Conservation (phyloP, 2,329 filamentous ascomycete genomes). For the Colletotrichum lindemuthianum region DNA sequence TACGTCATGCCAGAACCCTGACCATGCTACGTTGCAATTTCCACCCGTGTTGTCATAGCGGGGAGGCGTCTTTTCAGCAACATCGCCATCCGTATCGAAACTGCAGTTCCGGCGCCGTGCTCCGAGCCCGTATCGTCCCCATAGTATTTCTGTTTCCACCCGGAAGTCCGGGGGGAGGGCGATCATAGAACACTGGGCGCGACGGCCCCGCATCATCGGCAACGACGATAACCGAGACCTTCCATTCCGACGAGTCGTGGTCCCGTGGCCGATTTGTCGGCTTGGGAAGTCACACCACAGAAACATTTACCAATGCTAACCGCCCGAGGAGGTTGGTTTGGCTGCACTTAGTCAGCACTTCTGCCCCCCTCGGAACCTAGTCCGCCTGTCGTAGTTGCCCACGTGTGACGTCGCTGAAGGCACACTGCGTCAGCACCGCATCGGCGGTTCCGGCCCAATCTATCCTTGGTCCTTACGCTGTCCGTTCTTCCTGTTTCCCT, state of each 20-base stretch:
- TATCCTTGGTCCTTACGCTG: constrained; percentile 14
- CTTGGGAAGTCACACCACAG: background rate
- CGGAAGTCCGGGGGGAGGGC: no score
- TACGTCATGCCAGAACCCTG: constrained; percentile 24
- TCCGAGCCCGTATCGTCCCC: no score
- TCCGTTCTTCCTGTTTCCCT: background rate
- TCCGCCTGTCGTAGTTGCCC: constrained; percentile 23
- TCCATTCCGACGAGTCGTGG: background rate
- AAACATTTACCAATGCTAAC: constrained; percentile 3
- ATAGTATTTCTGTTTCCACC: no score
- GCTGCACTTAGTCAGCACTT: constrained; percentile 25
- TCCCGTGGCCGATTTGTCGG: constrained; percentile 5
- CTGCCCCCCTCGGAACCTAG: constrained; percentile 12
- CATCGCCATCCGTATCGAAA: no score
- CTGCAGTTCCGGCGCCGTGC: no score
- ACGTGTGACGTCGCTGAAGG: constrained; percentile 34
- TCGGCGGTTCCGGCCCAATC: constrained; percentile 26
- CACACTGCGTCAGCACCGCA: constrained; percentile 32
- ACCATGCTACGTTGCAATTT: constrained; percentile 24
- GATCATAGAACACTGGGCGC: background rate
- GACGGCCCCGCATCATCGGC: constrained; percentile 1
- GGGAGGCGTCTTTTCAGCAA: constrained; percentile 2
- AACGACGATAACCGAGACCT: constrained; percentile 2
- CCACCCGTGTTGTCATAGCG: constrained; percentile 33
- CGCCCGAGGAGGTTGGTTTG: background rate